Evolutionary conservation across 2,329 filamentous ascomycete genomes (phyloP).

Genomic region (Rutstroemia sydowiana): DNA sequence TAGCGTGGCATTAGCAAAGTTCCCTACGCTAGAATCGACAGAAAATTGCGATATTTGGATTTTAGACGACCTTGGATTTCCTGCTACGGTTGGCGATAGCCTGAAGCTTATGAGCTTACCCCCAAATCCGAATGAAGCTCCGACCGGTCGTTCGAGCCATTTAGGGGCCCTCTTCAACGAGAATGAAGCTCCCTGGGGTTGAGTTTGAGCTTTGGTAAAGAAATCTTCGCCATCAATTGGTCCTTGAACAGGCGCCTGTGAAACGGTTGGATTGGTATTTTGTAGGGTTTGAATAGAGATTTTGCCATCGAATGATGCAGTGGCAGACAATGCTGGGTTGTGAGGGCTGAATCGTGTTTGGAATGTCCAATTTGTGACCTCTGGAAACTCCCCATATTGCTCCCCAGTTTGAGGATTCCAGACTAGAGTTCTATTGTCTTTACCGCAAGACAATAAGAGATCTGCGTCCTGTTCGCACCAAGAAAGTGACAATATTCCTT

Average conservation of each 20-base stretch:
- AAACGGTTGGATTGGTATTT: constrained; percentile 76
- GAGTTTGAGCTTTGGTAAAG: constrained; percentile 86
- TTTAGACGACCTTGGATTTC: constrained; percentile 63
- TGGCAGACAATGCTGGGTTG: constrained; percentile 87
- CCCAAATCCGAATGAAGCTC: constrained; percentile 90
- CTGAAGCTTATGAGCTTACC: constrained; percentile 80
- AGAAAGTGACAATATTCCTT: constrained; percentile 85
- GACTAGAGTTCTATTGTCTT: constrained; percentile 89
- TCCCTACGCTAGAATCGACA: constrained; percentile 78
- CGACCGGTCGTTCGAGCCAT: constrained; percentile 80
- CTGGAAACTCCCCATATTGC: constrained; percentile 83
- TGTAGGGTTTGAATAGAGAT: constrained; percentile 91
- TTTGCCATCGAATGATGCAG: constrained; percentile 94
- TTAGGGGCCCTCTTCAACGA: constrained; percentile 77
- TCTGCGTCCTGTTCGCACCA: constrained; percentile 92
- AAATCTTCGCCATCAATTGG: constrained; percentile 88
- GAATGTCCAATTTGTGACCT: constrained; percentile 99
- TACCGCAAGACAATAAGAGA: constrained; percentile 84
- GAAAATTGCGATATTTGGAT: constrained; percentile 82
- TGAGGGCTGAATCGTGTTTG: constrained; percentile 88
- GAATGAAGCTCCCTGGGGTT: constrained; percentile 86
- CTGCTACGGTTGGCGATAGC: constrained; percentile 48
- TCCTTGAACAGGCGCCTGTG: constrained; percentile 58
- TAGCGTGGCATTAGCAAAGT: too few species aligned
- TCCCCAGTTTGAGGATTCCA: constrained; percentile 95